Percentiles rank a stretch among this genome's conserved stretches.
Conservation (phyloP, 257 asterid species). For the Ehretia macrophylla region DNA sequence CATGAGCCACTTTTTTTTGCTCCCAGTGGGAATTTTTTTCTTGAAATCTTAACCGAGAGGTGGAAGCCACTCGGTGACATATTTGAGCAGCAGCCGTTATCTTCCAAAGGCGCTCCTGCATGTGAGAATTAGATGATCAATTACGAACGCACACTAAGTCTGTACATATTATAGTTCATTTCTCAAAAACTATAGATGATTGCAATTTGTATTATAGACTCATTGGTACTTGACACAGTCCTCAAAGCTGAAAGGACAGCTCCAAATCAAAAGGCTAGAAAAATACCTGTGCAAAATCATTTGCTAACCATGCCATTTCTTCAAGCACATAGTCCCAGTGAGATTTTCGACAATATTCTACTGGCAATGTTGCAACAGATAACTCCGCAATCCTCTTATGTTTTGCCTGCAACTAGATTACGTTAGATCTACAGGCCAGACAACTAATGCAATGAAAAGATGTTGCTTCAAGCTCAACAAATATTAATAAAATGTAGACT, state of each 20-base stretch:
- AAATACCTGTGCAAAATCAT: slow-evolving; percentile 96
- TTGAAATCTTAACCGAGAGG: slow-evolving; percentile 43
- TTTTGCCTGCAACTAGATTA: slow-evolving; percentile 61
- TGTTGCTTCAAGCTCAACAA: neutral
- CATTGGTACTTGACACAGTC: neutral
- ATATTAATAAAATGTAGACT: neutral
- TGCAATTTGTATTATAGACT: neutral
- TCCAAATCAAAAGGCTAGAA: slow-evolving; percentile 3
- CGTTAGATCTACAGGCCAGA: slow-evolving; percentile 26
- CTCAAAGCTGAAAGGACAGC: neutral
- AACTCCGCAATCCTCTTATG: slow-evolving; percentile 67
- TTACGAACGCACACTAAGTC: slow-evolving; percentile 11
- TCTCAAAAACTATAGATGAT: neutral
- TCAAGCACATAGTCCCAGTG: slow-evolving; percentile 94
- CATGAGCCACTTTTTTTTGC: slow-evolving; percentile 57
- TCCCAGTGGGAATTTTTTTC: slow-evolving; percentile 36
- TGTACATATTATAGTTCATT: neutral
- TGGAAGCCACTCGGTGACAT: slow-evolving; percentile 50
- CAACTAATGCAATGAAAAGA: neutral
- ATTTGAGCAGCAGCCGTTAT: slow-evolving; percentile 63
- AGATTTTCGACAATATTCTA: slow-evolving; percentile 43
- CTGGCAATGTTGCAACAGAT: slow-evolving; percentile 41
- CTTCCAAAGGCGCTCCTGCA: slow-evolving; percentile 93
- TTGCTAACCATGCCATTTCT: slow-evolving; percentile 98
- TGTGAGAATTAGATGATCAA: neutral